phyloP scores from a whole-genome alignment of 163 green algal genomes.

The Scenedesmus sp. region DNA sequence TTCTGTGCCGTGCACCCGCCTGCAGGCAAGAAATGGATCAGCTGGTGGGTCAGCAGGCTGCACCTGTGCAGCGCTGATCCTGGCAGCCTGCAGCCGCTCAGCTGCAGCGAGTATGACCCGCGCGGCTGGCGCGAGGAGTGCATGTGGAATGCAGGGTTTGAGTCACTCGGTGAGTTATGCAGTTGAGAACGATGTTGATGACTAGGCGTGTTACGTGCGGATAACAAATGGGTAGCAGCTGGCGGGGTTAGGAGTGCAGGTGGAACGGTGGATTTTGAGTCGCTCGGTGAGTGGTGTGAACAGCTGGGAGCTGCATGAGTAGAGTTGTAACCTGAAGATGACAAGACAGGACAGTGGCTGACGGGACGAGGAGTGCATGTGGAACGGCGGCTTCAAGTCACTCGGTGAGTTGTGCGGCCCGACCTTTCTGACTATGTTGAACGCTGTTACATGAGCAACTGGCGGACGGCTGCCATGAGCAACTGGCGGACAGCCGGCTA shows the following conservation, averaged over 20 bases:
- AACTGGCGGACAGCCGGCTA: no score
- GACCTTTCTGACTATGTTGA: no score
- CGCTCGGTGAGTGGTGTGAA: background rate
- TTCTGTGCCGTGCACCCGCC: background rate
- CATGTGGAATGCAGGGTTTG: constrained; percentile 50
- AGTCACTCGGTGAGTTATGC: constrained; percentile 29
- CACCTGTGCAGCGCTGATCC: constrained; percentile 14
- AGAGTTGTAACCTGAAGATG: no score
- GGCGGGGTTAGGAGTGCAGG: constrained; percentile 9
- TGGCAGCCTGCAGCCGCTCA: constrained; percentile 35
- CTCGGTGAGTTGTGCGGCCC: background rate
- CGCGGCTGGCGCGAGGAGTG: constrained; percentile 44
- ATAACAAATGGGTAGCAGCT: background rate
- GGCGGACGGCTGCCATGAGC: no score
- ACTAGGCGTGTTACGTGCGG: background rate
- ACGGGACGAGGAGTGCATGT: constrained; percentile 23
- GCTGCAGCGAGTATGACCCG: constrained; percentile 40
- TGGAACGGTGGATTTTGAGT: constrained; percentile 38
- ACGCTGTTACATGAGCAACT: no score
- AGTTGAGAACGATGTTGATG: no score
- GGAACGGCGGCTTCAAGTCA: constrained; percentile 35
- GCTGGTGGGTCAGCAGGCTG: constrained; percentile 45
- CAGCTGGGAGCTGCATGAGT: no score
- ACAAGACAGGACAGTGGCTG: background rate
- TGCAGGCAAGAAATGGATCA: constrained; percentile 36